Percentiles rank a stretch among this genome's conserved stretches.
phyloP scores from a whole-genome alignment of 495 filamentous ascomycete species.

The Neurospora discreta region DNA sequence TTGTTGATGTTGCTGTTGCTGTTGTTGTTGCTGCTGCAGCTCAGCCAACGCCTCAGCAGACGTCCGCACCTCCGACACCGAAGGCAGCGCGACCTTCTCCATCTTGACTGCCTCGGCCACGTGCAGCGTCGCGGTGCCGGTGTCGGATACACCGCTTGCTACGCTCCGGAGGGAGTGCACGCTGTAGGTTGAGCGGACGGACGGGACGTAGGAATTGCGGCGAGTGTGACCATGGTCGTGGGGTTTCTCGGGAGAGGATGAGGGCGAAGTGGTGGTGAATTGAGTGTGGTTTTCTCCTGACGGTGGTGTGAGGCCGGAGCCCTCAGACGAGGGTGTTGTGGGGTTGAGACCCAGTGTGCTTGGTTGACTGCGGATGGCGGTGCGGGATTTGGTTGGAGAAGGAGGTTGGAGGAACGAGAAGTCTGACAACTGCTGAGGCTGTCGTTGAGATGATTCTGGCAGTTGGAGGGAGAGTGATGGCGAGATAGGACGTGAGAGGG shows the following conservation, averaged over 20 bases:
- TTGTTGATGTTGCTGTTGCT: background rate
- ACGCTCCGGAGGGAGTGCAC: background rate
- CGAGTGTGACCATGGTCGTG: background rate
- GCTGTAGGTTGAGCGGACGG: background rate
- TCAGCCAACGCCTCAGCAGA: background rate
- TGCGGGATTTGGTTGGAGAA: background rate
- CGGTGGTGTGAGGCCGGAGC: background rate
- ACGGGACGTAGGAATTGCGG: background rate
- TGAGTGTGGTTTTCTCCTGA: background rate
- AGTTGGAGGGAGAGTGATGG: background rate
- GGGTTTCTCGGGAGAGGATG: background rate
- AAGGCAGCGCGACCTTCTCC: constrained; percentile 7
- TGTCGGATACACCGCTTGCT: background rate
- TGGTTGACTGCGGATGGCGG: background rate
- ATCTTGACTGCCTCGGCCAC: constrained; percentile 24
- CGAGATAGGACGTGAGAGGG: background rate
- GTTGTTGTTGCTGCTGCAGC: background rate
- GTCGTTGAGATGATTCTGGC: background rate
- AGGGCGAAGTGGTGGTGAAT: background rate
- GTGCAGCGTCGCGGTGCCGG: constrained; percentile 11
- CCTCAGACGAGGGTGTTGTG: background rate
- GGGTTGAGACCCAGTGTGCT: background rate
- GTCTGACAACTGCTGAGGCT: background rate
- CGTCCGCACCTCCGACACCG: background rate
- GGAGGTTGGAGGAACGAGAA: background rate